Conservation (phyloP, 1,139 yeast species). For the Kluyveromyces sp. region DNA sequence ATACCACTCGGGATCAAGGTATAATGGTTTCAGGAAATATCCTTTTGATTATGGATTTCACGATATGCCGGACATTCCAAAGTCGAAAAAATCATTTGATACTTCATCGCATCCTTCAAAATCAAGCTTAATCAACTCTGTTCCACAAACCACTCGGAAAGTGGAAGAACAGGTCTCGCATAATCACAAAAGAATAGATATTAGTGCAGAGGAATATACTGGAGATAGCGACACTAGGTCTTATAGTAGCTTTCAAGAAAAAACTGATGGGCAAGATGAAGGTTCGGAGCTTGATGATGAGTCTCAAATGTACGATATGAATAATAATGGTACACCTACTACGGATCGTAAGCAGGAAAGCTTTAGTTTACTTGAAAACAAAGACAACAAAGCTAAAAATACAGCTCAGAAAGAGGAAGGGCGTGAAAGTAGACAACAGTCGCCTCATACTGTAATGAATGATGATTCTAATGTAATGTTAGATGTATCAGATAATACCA, state of each 20-base stretch:
- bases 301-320: slow-evolving; percentile 8
- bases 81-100: slow-evolving; percentile 5
- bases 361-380: too few species aligned
- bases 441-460: too few species aligned
- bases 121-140: slow-evolving; percentile 25
- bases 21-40: slow-evolving; percentile 2
- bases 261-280: not conserved
- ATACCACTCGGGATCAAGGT: not conserved
- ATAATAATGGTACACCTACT: slow-evolving; percentile 1
- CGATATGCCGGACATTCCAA: slow-evolving; percentile 6
- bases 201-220: slow-evolving; percentile 3
- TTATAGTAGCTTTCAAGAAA: not conserved
- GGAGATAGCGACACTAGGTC: not conserved
- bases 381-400: too few species aligned
- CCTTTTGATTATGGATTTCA: slow-evolving; percentile 1
- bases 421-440: too few species aligned
- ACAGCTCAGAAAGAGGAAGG: too few species aligned
- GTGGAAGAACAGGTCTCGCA: slow-evolving; percentile 14
- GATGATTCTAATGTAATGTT: too few species aligned
- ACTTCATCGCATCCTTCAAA: slow-evolving; percentile 16
- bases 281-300: slow-evolving; percentile 7
- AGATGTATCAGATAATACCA: too few species aligned
- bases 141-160: slow-evolving; percentile 23
- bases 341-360: too few species aligned
- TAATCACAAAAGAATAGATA: slow-evolving; percentile 14